phyloP scores from a whole-genome alignment of 2,329 filamentous ascomycete species.

The Aspergillus sojae region DNA sequence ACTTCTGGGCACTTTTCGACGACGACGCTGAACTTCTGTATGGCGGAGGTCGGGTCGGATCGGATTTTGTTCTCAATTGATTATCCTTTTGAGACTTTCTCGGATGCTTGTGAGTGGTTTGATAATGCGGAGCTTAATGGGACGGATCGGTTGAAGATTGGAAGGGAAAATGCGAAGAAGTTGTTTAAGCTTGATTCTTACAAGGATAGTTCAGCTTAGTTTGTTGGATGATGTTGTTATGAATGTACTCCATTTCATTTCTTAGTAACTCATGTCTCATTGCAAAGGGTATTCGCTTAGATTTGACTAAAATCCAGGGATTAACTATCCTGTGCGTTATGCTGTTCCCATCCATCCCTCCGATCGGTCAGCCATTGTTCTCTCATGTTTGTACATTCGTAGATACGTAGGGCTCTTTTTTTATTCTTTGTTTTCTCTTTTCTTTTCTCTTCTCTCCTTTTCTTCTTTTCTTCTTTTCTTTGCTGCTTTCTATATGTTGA shows the following conservation, averaged over 20 bases:
- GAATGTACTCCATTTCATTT: neutral
- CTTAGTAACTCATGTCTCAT: neutral
- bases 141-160: slow-evolving; percentile 45
- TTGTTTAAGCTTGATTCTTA: slow-evolving; percentile 42
- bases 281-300: neutral
- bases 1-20: slow-evolving; percentile 47
- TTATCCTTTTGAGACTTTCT: slow-evolving; percentile 45
- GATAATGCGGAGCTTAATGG: slow-evolving; percentile 44
- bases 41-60: slow-evolving; percentile 43
- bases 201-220: slow-evolving; percentile 34
- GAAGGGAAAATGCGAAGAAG: slow-evolving; percentile 50
- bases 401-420: neutral
- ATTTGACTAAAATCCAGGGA: neutral
- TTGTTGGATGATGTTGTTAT: neutral
- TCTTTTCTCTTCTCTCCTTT: neutral
- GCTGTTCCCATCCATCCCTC: neutral
- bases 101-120: slow-evolving; percentile 48
- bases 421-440: neutral
- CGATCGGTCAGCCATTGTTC: neutral
- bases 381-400: neutral
- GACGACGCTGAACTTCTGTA: slow-evolving; percentile 42
- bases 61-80: slow-evolving; percentile 47
- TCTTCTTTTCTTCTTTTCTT: neutral
- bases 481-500: neutral
- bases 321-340: neutral